phyloP scores from a whole-genome alignment of 2,329 filamentous ascomycete species.

The Colletotrichum sp. region DNA sequence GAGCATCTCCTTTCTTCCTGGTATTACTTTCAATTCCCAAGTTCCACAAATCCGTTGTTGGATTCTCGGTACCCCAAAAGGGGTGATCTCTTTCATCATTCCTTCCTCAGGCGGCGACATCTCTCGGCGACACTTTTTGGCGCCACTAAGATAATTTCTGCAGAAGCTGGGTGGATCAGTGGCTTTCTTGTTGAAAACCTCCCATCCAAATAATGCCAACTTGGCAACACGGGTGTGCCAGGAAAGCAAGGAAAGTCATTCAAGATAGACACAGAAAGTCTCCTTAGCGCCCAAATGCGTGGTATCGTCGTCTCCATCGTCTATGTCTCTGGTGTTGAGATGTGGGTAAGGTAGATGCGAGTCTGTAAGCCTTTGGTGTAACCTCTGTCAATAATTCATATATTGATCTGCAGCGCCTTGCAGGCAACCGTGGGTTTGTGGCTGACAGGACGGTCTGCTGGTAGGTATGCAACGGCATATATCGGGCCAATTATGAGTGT shows the following conservation, averaged over 20 bases:
- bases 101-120: neutral
- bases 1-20: neutral
- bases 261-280: neutral
- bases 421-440: neutral
- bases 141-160: neutral
- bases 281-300: neutral
- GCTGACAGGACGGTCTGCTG: neutral
- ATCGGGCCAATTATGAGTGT: neutral
- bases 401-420: constrained; percentile 18
- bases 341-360: neutral
- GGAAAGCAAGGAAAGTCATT: neutral
- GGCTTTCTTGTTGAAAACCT: neutral
- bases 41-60: neutral
- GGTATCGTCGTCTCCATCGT: neutral
- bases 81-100: neutral
- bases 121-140: neutral
- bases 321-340: neutral
- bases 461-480: neutral
- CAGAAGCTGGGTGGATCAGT: neutral
- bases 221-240: too few species aligned
- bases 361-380: neutral
- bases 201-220: neutral
- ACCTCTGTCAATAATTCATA: neutral
- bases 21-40: neutral
- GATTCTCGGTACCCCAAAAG: neutral